Evolutionary conservation across 176 grass and related monocot species (phyloP).

Genomic region (Bromus sterilis): DNA sequence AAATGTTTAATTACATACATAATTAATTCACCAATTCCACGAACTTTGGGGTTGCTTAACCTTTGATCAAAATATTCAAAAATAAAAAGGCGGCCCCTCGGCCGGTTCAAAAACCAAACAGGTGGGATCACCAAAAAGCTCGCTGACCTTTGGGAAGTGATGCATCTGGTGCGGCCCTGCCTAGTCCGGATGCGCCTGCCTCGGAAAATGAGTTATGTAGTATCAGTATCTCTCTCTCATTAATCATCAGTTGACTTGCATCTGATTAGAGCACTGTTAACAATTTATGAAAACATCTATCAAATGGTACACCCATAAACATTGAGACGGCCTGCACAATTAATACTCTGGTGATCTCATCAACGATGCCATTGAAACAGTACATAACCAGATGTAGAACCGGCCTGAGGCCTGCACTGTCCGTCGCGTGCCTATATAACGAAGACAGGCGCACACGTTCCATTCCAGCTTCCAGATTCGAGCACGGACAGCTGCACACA

Average conservation of each 20-base stretch:
- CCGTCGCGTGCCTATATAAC: constrained; percentile 24
- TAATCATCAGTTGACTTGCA: constrained; percentile 13
- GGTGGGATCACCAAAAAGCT: constrained; percentile 12
- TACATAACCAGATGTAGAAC: constrained; percentile 17
- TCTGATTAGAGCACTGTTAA: neutral
- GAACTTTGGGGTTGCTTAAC: neutral
- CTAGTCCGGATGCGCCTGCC: neutral
- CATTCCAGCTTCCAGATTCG: neutral
- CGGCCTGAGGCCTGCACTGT: neutral
- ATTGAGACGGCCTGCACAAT: constrained; percentile 26
- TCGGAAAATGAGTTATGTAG: constrained; percentile 19
- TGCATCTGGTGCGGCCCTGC: constrained; percentile 31
- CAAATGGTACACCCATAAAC: too few relatives aligned
- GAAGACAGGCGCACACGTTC: constrained; percentile 7
- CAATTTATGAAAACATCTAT: too few relatives aligned
- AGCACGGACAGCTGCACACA: constrained; percentile 7
- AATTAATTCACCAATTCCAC: neutral
- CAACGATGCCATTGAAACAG: constrained; percentile 30
- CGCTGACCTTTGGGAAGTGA: constrained; percentile 20
- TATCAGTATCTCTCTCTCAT: neutral
- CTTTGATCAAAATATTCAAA: neutral
- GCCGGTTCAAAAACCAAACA: neutral
- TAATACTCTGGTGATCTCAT: constrained; percentile 13
- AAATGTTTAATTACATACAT: neutral
- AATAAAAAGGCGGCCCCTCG: neutral